These are phyloP conservation scores for Starmerella sp. DNA, from an alignment of 805 yeast species.

Conservation along the genomic window DNA sequence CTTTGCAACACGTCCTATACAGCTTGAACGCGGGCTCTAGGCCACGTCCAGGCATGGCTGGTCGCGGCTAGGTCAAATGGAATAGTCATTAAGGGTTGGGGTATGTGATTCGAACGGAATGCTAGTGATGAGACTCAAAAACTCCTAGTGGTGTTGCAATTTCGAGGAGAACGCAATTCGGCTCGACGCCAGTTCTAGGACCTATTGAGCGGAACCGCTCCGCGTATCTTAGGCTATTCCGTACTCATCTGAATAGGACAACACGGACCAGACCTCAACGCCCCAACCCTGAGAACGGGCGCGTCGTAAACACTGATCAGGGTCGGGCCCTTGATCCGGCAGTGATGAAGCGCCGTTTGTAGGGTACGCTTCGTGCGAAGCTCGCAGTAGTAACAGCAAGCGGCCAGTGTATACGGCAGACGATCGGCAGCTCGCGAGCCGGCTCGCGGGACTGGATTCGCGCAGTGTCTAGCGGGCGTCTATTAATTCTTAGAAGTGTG, in stretches of 20 bases:
- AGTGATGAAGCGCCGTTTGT: not conserved
- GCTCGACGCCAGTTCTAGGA: no score
- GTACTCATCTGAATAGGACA: no score
- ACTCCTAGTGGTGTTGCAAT: no score
- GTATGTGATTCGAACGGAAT: not conserved
- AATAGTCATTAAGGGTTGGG: conserved; percentile 14
- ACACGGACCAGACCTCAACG: no score
- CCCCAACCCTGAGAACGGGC: not conserved
- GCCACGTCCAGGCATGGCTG: not conserved
- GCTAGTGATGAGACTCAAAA: not conserved
- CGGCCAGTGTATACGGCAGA: not conserved
- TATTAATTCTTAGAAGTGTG: no score
- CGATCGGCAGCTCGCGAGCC: no score
- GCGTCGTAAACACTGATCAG: conserved; percentile 4
- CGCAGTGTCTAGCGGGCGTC: no score
- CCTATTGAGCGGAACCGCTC: no score
- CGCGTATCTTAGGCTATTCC: no score
- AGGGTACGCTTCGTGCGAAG: not conserved
- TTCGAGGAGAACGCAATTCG: no score
- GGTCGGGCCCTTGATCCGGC: conserved; percentile 4
- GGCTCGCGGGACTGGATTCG: no score
- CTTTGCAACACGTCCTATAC: no score
- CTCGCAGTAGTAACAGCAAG: not conserved
- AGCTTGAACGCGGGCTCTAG: not conserved
- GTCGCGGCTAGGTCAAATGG: not conserved